Evolutionary conservation across 78 protist species (phyloP).

Genomic region (Dictyostelium brefeldianum): DNA sequence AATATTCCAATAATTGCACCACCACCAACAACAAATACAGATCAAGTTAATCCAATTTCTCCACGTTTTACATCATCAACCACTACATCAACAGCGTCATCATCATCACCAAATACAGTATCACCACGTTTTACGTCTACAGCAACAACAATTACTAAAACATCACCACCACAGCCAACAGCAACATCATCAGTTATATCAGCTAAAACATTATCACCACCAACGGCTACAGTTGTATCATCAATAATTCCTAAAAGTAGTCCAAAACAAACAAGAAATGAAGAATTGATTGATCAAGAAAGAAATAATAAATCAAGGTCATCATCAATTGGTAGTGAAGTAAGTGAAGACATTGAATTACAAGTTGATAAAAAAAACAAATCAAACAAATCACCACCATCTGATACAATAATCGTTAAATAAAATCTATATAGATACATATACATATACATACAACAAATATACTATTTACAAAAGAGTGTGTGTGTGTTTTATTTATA

Average conservation of each 20-base stretch:
- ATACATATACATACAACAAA: neutral
- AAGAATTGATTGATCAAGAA: slow-evolving; percentile 11
- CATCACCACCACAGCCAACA: neutral
- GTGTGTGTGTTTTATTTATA: neutral
- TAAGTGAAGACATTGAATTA: neutral
- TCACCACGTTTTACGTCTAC: neutral
- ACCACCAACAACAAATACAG: neutral
- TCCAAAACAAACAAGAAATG: neutral
- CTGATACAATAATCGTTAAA: neutral
- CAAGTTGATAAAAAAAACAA: neutral
- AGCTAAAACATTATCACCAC: neutral
- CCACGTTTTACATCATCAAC: slow-evolving; percentile 3
- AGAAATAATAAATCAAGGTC: neutral
- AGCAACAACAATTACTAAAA: neutral
- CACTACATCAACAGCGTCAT: neutral
- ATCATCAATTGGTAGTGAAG: neutral
- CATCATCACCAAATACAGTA: neutral
- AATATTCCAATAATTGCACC: neutral
- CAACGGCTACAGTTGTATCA: neutral
- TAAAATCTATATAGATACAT: neutral
- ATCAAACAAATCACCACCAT: neutral
- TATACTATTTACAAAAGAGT: neutral
- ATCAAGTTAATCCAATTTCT: neutral
- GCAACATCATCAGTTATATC: neutral
- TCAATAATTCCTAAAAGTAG: neutral